Conservation (phyloP, 202 grass and related monocot species). For the Carex arenaria region DNA sequence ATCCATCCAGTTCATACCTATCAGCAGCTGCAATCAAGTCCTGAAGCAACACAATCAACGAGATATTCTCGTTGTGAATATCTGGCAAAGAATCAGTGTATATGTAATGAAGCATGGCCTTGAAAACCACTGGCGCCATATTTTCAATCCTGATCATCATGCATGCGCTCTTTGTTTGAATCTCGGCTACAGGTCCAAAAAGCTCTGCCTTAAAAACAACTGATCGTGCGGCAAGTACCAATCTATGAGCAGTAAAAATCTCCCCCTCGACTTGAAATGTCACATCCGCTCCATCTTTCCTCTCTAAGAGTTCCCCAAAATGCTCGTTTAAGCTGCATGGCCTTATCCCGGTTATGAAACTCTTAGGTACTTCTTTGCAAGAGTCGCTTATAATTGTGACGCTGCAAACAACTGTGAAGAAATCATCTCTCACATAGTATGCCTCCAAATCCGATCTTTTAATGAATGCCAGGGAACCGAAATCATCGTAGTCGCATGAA, state of each 20-base stretch:
- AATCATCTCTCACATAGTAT: background rate
- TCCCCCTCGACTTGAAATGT: slow-evolving; percentile 8
- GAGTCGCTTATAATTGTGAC: background rate
- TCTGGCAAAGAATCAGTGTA: slow-evolving; percentile 9
- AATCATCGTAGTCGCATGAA: background rate
- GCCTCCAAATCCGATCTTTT: background rate
- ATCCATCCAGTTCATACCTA: background rate
- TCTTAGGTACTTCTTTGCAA: background rate
- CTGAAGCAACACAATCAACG: background rate
- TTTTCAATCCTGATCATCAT: background rate
- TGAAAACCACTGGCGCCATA: background rate
- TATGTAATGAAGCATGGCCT: slow-evolving; percentile 16
- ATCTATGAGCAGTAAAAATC: slow-evolving; percentile 4
- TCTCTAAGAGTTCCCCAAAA: background rate
- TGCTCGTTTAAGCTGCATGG: background rate
- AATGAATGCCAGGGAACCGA: background rate
- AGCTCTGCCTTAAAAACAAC: background rate
- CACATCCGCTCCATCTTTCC: slow-evolving; percentile 3
- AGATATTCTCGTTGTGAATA: background rate
- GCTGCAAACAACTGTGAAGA: background rate
- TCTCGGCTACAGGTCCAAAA: background rate
- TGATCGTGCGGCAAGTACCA: background rate
- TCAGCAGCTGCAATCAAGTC: background rate
- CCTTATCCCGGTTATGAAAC: background rate
- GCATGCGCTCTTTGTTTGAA: background rate